phyloP scores from a whole-genome alignment of 225 moss, liverwort and hornwort genomes.

The Physcomitrium patens region DNA sequence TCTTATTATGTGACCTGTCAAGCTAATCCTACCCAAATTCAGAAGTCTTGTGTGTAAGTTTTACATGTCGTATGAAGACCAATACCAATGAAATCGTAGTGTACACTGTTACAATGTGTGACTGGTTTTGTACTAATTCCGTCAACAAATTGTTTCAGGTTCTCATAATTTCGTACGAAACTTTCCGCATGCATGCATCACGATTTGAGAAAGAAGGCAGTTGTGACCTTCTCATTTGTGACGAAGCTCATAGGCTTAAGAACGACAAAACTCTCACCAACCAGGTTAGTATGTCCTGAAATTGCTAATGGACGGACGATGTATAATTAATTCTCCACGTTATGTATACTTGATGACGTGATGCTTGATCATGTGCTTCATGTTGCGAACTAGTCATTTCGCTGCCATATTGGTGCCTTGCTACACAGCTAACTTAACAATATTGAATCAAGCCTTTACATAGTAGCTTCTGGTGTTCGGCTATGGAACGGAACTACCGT shows the following conservation, averaged over 20 bases:
- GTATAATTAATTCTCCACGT: too few relatives aligned
- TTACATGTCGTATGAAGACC: too few relatives aligned
- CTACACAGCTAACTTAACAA: not conserved
- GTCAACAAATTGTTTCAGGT: conserved; percentile 53
- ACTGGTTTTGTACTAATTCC: conserved; percentile 15
- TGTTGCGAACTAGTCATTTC: conserved; percentile 16
- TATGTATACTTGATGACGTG: too few relatives aligned
- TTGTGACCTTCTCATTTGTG: conserved; percentile 96
- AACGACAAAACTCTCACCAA: conserved; percentile 98
- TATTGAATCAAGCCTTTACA: conserved; percentile 4
- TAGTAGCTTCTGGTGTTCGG: conserved; percentile 14
- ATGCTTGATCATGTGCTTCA: conserved; percentile 10
- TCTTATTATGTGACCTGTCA: too few relatives aligned
- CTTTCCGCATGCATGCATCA: conserved; percentile 87
- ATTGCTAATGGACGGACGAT: not conserved
- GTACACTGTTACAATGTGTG: not conserved
- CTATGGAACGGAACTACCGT: not conserved
- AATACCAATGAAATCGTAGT: not conserved
- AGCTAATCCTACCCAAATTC: too few relatives aligned
- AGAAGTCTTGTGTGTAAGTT: too few relatives aligned
- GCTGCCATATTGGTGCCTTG: not conserved
- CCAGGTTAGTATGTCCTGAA: conserved; percentile 52
- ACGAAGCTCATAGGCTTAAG: conserved; percentile 97
- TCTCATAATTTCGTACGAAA: conserved; percentile 94
- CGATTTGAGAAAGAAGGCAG: conserved; percentile 92